These are phyloP conservation scores for Russula dissimulans DNA, from an alignment of 768 basidiomycete species.

Conservation along the genomic window DNA sequence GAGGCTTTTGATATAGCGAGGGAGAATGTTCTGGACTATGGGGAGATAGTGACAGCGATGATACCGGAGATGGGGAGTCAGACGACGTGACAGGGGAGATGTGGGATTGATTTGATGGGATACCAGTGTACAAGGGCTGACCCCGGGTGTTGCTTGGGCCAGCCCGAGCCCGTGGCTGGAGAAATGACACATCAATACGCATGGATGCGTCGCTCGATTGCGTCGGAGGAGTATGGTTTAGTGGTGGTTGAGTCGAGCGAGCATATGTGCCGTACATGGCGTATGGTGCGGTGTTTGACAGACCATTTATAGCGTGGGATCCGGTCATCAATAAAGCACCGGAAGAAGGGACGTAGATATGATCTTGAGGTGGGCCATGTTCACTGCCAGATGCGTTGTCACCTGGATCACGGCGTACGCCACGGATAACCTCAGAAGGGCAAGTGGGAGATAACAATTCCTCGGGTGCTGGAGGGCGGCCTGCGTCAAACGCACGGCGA, in stretches of 20 bases:
- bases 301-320: constrained; percentile 7
- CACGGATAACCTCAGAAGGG: constrained; percentile 4
- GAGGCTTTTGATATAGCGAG: constrained; percentile 9
- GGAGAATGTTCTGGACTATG: constrained; percentile 17
- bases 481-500: neutral
- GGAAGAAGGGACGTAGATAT: constrained; percentile 7
- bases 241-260: constrained; percentile 18
- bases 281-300: constrained; percentile 7
- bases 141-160: neutral
- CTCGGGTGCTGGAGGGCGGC: neutral
- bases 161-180: constrained; percentile 4
- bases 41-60: constrained; percentile 16
- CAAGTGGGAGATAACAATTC: constrained; percentile 4
- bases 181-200: constrained; percentile 1
- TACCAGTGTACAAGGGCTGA: neutral
- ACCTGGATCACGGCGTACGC: constrained; percentile 9
- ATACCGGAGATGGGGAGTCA: constrained; percentile 18
- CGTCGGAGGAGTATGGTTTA: neutral
- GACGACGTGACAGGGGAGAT: constrained; percentile 5
- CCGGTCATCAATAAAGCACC: constrained; percentile 13
- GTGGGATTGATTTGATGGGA: neutral
- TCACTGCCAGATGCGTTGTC: constrained; percentile 11
- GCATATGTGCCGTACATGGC: constrained; percentile 11
- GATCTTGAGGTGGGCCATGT: constrained; percentile 6
- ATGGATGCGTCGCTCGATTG: constrained; percentile 1